These are phyloP conservation scores for Wickerhamiella azymoides DNA, from an alignment of 805 yeast genomes.

Conservation along the genomic window DNA sequence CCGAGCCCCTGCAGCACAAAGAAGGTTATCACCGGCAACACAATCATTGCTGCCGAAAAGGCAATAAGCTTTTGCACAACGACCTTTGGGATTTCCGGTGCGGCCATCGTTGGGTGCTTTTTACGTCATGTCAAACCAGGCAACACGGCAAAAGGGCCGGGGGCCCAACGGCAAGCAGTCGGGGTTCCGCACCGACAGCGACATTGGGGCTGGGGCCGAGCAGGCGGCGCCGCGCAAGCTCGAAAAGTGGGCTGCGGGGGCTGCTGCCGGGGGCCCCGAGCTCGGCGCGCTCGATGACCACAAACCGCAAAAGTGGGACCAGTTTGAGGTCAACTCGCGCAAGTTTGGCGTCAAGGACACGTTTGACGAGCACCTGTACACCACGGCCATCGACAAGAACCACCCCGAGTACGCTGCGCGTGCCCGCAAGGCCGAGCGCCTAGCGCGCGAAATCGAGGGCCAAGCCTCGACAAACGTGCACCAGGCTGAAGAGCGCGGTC, in stretches of 20 bases:
- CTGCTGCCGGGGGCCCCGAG: slow-evolving; percentile 4
- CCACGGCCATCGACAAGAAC: slow-evolving; percentile 56
- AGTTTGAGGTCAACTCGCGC: slow-evolving; percentile 78
- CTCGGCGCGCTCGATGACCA: slow-evolving; percentile 11
- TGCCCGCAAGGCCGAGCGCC: slow-evolving; percentile 52
- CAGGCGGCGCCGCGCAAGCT: slow-evolving; percentile 43
- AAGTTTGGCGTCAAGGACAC: slow-evolving; percentile 80
- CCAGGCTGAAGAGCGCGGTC: slow-evolving; percentile 83
- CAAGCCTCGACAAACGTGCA: slow-evolving; percentile 58
- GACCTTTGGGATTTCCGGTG: slow-evolving; percentile 16
- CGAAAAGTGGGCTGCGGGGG: slow-evolving; percentile 73
- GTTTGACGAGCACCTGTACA: slow-evolving; percentile 74
- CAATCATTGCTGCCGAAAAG: slow-evolving; percentile 59
- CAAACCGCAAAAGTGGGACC: slow-evolving; percentile 59
- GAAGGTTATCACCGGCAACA: slow-evolving; percentile 45
- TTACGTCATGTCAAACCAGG: slow-evolving; percentile 11
- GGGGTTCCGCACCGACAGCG: slow-evolving; percentile 69
- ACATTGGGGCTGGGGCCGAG: slow-evolving; percentile 41
- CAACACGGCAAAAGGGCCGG: slow-evolving; percentile 1
- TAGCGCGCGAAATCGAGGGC: slow-evolving; percentile 74
- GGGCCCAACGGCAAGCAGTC: slow-evolving; percentile 1
- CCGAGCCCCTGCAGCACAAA: slow-evolving; percentile 28
- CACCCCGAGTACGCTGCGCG: slow-evolving; percentile 62
- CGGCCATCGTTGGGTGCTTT: neutral
- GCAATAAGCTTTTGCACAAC: slow-evolving; percentile 39